These are phyloP conservation scores for Vigna angularis DNA, from an alignment of 306 rosid species.

Conservation along the genomic window DNA sequence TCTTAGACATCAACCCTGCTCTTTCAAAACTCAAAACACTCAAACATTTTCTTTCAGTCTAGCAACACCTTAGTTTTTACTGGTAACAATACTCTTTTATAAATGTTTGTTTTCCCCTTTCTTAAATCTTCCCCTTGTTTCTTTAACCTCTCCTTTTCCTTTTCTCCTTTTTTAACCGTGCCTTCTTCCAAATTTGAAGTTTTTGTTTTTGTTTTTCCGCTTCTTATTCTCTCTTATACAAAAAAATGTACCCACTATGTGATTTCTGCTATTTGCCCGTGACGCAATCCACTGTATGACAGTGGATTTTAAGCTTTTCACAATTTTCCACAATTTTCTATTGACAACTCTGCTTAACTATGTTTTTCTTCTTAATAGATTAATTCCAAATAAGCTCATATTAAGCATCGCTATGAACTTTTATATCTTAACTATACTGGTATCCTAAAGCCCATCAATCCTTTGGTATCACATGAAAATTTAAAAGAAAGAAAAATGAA, in stretches of 20 bases:
- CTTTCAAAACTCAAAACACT: neutral
- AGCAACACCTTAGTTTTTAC: neutral
- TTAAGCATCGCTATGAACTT: too few relatives aligned
- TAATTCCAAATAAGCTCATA: neutral
- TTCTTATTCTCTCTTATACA: too few relatives aligned
- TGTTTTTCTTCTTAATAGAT: neutral
- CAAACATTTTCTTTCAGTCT: neutral
- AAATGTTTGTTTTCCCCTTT: too few relatives aligned
- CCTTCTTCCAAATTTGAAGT: too few relatives aligned
- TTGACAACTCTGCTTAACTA: neutral
- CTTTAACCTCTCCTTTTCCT: too few relatives aligned
- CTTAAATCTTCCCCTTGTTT: too few relatives aligned
- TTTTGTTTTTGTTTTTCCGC: too few relatives aligned
- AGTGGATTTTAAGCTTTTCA: neutral
- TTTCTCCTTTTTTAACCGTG: too few relatives aligned
- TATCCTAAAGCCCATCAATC: too few relatives aligned
- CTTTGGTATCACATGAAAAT: too few relatives aligned
- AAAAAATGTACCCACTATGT: neutral
- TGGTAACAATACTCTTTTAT: neutral
- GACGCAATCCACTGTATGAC: neutral
- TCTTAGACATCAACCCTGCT: neutral
- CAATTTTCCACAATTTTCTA: neutral
- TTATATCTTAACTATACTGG: too few relatives aligned
- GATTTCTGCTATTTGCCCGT: neutral
- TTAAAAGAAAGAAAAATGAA: too few relatives aligned